Base-by-base conservation (phyloP, 2,329 filamentous ascomycete species). In the Colletotrichum sp. region DNA sequence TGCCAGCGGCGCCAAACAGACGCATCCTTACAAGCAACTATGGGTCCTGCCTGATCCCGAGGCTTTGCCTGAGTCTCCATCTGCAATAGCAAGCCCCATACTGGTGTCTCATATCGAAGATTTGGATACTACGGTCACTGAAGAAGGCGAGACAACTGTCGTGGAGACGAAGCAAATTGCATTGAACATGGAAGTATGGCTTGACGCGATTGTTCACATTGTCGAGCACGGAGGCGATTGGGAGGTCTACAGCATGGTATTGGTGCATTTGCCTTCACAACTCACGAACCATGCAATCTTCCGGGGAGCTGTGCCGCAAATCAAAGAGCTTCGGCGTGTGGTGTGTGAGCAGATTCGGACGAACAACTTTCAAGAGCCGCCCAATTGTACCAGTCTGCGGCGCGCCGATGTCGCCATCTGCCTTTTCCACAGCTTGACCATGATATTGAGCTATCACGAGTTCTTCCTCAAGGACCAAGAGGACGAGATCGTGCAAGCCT, bases 281-380 rank as follows among this genome's bases (percentile, higher is more conserved):
- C 89, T 99, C 26, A 95, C 93, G 83, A 99, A 99, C 80, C 95
- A 97, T 81, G 93, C 95, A 15, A 88, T 99, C 16, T 98, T 98
- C 82, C 90, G 89, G 76, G 92, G 90, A 69, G 92, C 95, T 8
- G 92, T 95, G 48, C 89, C 92, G 4, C 93, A 98, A 75, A 91
- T 99, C 71, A 93, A 94, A 79, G 91, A 93, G 77, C 87, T 99
- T 16, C 92, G 96, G 77, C 92, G 90, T 75, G 88, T 95, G 10
- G 84, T 98, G 5, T 98, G 96, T 82, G 95, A 98, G 75, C 94
- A 98, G 82, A 92, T 99, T 75, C 93, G 94, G 78, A 91, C 90
- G 60, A 94, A 94, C 78, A 91, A 88, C 34, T 96, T 98, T 80
- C 92, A 93, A 66, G 96, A 98, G 76, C 96, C 97, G 12, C 96